These are phyloP conservation scores for Diaporthe ampelina DNA, from an alignment of 2,329 filamentous ascomycete genomes.

Conservation along the genomic window DNA sequence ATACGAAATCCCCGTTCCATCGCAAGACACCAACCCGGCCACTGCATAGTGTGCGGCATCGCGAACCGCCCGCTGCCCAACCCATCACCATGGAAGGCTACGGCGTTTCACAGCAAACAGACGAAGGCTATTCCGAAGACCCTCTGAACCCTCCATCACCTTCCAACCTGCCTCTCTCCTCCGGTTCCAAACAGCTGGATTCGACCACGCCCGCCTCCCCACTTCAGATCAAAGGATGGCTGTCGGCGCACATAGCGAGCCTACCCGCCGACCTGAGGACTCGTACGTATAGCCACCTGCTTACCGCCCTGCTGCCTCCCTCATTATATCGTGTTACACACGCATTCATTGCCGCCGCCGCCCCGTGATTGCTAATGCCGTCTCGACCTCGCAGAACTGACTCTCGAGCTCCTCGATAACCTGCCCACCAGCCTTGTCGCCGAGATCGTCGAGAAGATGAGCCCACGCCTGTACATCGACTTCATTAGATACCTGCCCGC, in stretches of 20 bases:
- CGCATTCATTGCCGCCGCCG: background rate
- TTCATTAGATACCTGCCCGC: conserved; percentile 88
- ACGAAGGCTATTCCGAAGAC: conserved; percentile 91
- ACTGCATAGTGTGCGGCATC: conserved; percentile 31
- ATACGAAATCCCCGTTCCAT: conserved; percentile 9
- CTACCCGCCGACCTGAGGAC: conserved; percentile 65
- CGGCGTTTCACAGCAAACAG: conserved; percentile 66
- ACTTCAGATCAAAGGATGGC: conserved; percentile 51
- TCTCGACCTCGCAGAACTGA: conserved; percentile 73
- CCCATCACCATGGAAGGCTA: conserved; percentile 41
- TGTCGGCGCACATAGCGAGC: conserved; percentile 63
- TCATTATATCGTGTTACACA: conserved; percentile 29
- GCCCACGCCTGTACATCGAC: conserved; percentile 91
- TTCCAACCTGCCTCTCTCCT: conserved; percentile 46
- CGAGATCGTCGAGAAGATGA: conserved; percentile 83
- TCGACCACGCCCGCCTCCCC: conserved; percentile 29
- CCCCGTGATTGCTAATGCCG: conserved; percentile 25
- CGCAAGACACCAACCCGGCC: conserved; percentile 1
- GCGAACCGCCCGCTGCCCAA: conserved; percentile 44
- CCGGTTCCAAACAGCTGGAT: conserved; percentile 45
- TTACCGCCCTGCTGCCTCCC: conserved; percentile 12
- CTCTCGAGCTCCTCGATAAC: conserved; percentile 81
- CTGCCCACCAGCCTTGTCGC: conserved; percentile 85
- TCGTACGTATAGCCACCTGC: conserved; percentile 54
- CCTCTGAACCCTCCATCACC: conserved; percentile 59